Percentiles rank a stretch among this genome's conserved stretches.
These are phyloP conservation scores for Suillus placidus DNA, from an alignment of 768 basidiomycete genomes.

Conservation along the genomic window DNA sequence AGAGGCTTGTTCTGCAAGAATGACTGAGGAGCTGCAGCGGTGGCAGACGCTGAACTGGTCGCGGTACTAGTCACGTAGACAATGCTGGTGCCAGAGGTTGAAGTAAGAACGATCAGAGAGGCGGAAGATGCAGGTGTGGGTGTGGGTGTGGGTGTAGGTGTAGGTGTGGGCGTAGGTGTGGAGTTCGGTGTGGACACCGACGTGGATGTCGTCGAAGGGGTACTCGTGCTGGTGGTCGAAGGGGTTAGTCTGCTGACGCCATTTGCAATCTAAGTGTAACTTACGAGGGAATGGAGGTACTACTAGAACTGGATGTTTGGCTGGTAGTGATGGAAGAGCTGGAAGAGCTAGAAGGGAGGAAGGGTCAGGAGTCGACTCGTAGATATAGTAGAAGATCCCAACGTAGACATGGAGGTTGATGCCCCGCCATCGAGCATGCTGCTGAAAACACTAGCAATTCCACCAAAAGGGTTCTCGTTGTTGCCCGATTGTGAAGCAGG, in stretches of 20 bases:
- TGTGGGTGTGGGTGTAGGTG: constrained; percentile 16
- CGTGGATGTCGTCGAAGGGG: constrained; percentile 17
- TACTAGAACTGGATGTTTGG: constrained; percentile 3
- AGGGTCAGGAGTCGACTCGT: constrained; percentile 23
- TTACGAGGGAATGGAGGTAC: constrained; percentile 25
- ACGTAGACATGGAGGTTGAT: constrained; percentile 19
- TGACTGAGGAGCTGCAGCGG: constrained; percentile 28
- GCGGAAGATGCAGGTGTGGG: constrained; percentile 24
- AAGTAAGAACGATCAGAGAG: constrained; percentile 21
- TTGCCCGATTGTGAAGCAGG: background rate
- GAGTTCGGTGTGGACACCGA: constrained; percentile 13
- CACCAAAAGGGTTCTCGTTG: constrained; percentile 7
- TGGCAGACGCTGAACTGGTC: constrained; percentile 28
- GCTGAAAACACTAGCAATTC: constrained; percentile 18
- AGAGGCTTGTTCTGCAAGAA: constrained; percentile 71
- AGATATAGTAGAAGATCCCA: constrained; percentile 19
- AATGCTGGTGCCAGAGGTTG: constrained; percentile 28
- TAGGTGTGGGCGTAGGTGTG: constrained; percentile 3
- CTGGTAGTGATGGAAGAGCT: constrained; percentile 23
- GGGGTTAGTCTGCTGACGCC: background rate
- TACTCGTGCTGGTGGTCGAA: constrained; percentile 17
- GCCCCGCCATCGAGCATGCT: constrained; percentile 19
- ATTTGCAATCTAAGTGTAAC: constrained; percentile 5
- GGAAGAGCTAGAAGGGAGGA: constrained; percentile 29
- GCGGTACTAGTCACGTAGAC: constrained; percentile 36